Percentiles rank a stretch among this genome's conserved stretches.
These are phyloP conservation scores for Orbilia brochopaga DNA, from an alignment of 2,329 filamentous ascomycete species.

Conservation along the genomic window DNA sequence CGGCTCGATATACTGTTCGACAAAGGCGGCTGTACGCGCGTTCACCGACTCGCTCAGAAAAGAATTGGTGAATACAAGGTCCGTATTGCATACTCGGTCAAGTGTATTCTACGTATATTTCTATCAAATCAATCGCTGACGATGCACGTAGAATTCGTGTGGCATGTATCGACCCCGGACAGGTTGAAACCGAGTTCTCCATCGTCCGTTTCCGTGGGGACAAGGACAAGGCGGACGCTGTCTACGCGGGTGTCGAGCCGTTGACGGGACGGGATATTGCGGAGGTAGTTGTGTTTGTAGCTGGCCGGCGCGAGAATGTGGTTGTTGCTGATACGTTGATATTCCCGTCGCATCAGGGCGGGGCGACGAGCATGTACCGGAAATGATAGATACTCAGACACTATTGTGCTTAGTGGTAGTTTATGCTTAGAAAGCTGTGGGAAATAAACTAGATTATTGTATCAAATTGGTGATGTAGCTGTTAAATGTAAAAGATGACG, in stretches of 20 bases:
- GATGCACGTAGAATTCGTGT: conserved; percentile 67
- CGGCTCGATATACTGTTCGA: conserved; percentile 90
- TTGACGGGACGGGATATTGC: conserved; percentile 90
- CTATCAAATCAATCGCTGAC: conserved; percentile 55
- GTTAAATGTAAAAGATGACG: too few species aligned
- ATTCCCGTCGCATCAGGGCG: conserved; percentile 79
- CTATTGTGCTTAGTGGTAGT: too few species aligned
- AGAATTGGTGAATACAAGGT: conserved; percentile 73
- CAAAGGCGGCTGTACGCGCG: conserved; percentile 83
- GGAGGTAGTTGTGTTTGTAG: conserved; percentile 85
- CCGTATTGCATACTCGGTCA: background rate
- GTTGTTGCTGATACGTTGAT: conserved; percentile 86
- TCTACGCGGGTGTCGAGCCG: conserved; percentile 81
- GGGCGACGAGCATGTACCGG: conserved; percentile 52
- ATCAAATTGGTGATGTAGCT: too few species aligned
- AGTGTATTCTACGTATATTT: background rate
- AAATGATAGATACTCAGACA: conserved; percentile 36
- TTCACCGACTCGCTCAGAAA: conserved; percentile 83
- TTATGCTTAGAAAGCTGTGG: too few species aligned
- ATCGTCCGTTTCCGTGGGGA: conserved; percentile 87
- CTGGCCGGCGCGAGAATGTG: conserved; percentile 84
- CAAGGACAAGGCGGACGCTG: conserved; percentile 84
- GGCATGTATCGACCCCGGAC: conserved; percentile 88
- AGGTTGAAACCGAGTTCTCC: conserved; percentile 93
- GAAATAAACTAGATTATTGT: too few species aligned